A percentile compares a stretch with the other conserved stretches of the same genome.
Conservation (phyloP, 495 filamentous ascomycete genomes). For the Aspergillus indologenus region DNA sequence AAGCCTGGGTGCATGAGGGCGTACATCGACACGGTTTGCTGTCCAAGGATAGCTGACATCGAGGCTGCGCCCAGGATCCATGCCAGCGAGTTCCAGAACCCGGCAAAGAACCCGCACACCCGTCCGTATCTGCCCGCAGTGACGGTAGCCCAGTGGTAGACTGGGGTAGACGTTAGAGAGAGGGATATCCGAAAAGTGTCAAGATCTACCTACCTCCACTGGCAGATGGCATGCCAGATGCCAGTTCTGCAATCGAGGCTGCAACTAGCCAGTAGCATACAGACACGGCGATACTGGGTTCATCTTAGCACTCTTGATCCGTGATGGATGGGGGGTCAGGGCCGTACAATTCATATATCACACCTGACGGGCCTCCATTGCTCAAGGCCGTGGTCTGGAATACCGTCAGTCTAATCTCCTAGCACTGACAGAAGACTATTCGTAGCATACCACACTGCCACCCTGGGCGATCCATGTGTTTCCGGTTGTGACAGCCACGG, state of each 20-base stretch:
- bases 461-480: constrained; percentile 61
- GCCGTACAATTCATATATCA: constrained; percentile 54
- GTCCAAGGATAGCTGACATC: constrained; percentile 63
- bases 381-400: constrained; percentile 26
- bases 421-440: not conserved
- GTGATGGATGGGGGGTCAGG: not conserved
- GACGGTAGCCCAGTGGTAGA: constrained; percentile 83
- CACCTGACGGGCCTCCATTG: constrained; percentile 51
- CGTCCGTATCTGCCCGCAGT: constrained; percentile 71
- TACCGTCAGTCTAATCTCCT: not conserved
- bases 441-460: constrained; percentile 39
- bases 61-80: constrained; percentile 65
- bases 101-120: constrained; percentile 70
- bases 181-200: not conserved
- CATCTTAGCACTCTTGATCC: constrained; percentile 9
- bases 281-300: constrained; percentile 42
- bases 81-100: constrained; percentile 77
- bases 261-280: constrained; percentile 52
- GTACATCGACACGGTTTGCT: constrained; percentile 69
- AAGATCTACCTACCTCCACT: constrained; percentile 53
- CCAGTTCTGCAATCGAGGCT: constrained; percentile 66
- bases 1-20: constrained; percentile 65
- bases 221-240: constrained; percentile 76
- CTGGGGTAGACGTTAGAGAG: constrained; percentile 3
- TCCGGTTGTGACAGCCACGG: constrained; percentile 53